These are phyloP conservation scores for Ajuga chamaepitys DNA, from an alignment of 257 asterid species.

Conservation along the genomic window DNA sequence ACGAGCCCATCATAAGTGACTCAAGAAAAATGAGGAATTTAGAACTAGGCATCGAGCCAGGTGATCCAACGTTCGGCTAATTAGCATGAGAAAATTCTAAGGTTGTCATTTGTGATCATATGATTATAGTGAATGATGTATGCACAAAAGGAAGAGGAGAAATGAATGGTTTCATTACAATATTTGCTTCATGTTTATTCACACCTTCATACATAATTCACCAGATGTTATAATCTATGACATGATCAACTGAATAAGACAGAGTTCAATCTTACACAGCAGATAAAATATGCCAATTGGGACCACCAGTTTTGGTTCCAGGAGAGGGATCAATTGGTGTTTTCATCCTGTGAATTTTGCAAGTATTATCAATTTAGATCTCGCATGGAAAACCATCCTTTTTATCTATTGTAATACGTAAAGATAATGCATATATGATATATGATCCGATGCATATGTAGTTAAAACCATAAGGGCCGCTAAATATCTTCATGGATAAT, in stretches of 20 bases:
- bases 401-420: too few species aligned
- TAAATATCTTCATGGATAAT: neutral
- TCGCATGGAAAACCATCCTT: too few species aligned
- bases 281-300: slow-evolving; percentile 76
- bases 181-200: neutral
- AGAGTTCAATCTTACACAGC: slow-evolving; percentile 56
- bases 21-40: neutral
- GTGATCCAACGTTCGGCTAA: neutral
- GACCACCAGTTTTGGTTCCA: slow-evolving; percentile 66
- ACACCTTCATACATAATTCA: neutral
- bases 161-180: neutral
- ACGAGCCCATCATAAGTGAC: slow-evolving; percentile 9
- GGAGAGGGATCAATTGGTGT: slow-evolving; percentile 39
- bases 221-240: neutral
- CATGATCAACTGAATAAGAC: neutral
- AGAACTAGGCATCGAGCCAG: neutral
- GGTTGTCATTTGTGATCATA: neutral
- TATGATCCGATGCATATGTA: too few species aligned
- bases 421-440: too few species aligned
- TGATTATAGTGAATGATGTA: neutral
- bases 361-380: neutral
- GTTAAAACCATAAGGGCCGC: too few species aligned
- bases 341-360: slow-evolving; percentile 44
- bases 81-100: neutral
- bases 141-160: too few species aligned